phyloP scores from a whole-genome alignment of 208 protist species.

The Cochliopodium minus region DNA sequence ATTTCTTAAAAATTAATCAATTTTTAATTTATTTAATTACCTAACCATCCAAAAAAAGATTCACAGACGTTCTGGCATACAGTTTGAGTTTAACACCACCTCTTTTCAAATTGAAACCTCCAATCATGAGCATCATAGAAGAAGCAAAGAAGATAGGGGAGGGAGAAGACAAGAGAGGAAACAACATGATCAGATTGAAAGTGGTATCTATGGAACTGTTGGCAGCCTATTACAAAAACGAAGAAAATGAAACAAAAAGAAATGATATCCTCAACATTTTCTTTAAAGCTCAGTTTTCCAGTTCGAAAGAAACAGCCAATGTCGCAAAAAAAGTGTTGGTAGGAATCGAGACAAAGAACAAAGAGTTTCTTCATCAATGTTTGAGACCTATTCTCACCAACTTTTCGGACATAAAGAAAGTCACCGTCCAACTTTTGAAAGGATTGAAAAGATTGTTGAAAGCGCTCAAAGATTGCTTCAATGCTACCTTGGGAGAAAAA shows the following conservation, averaged over 20 bases:
- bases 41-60: background rate
- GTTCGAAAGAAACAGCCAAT: background rate
- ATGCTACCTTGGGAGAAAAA: background rate
- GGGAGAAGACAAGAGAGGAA: background rate
- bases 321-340: background rate
- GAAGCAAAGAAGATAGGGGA: background rate
- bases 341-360: background rate
- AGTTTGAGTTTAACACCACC: background rate
- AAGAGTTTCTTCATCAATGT: background rate
- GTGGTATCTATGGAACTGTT: background rate
- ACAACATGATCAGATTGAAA: background rate
- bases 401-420: no score
- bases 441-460: background rate
- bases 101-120: background rate
- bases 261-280: conserved; percentile 1
- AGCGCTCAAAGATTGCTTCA: background rate
- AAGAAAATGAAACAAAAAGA: background rate
- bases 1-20: no score
- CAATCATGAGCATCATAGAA: background rate
- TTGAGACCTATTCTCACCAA: background rate
- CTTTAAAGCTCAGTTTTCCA: background rate
- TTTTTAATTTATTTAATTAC: background rate
- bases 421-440: background rate
- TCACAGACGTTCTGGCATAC: background rate
- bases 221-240: background rate